Percentiles rank a stretch among this genome's conserved stretches.
phyloP scores from a whole-genome alignment of 2,329 filamentous ascomycete species.

The Domatiomyces catenatus region DNA sequence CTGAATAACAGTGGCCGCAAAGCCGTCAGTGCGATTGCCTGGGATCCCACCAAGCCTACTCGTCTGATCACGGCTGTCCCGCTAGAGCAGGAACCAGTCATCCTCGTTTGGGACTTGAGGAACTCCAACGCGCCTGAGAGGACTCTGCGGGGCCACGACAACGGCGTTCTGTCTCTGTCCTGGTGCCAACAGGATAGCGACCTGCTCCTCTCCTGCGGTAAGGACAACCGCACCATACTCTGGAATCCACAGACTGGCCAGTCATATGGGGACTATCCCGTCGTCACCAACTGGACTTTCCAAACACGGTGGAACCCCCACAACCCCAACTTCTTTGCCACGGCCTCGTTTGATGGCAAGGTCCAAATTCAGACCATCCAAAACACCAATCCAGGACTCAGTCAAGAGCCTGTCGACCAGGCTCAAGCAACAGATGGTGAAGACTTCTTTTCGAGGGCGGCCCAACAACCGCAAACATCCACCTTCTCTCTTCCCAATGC shows the following conservation, averaged over 20 bases:
- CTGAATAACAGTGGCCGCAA: constrained; percentile 82
- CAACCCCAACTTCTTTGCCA: constrained; percentile 83
- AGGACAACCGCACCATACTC: constrained; percentile 86
- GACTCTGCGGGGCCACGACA: constrained; percentile 79
- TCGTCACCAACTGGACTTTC: constrained; percentile 99
- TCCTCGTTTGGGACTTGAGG: constrained; percentile 84
- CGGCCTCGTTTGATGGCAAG: constrained; percentile 92
- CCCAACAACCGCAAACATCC: constrained; percentile 76
- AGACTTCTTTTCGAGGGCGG: constrained; percentile 90
- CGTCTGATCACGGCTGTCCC: constrained; percentile 87
- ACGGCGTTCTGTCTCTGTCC: constrained; percentile 80
- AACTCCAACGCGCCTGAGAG: constrained; percentile 88
- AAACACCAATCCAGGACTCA: constrained; percentile 69
- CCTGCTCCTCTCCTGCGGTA: constrained; percentile 80
- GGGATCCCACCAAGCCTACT: constrained; percentile 82
- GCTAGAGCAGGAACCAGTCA: constrained; percentile 73
- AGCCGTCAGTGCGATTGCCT: constrained; percentile 84
- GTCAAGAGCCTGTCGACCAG: constrained; percentile 44
- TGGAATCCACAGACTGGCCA: constrained; percentile 94
- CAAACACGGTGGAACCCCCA: constrained; percentile 85
- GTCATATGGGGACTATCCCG: constrained; percentile 77
- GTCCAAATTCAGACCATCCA: constrained; percentile 88
- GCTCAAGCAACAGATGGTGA: constrained; percentile 65
- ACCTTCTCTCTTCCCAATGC: constrained; percentile 76
- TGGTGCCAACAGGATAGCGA: constrained; percentile 90